Percentiles rank a stretch among this genome's conserved stretches.
These are phyloP conservation scores for Candolleomyces eurysporus DNA, from an alignment of 768 basidiomycete species.

Conservation along the genomic window DNA sequence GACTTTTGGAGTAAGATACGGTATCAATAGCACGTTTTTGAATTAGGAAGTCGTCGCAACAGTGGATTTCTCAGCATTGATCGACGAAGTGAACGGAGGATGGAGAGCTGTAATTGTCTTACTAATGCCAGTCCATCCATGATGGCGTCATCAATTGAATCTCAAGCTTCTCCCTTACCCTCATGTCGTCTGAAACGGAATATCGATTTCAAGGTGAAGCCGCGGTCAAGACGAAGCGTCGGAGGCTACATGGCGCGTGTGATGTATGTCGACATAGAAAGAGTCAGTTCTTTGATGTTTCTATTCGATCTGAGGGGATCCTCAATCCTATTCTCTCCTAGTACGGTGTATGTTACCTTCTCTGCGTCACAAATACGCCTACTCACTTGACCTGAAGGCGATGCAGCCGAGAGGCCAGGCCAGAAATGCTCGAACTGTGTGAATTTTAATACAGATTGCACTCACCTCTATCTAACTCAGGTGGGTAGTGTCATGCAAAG, in stretches of 20 bases:
- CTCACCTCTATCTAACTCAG: background rate
- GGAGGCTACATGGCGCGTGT: background rate
- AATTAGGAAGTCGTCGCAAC: no score
- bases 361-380: no score
- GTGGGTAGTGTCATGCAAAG: background rate
- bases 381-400: background rate
- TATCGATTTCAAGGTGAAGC: background rate
- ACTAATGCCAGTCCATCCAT: no score
- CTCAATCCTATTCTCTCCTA: background rate
- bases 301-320: background rate
- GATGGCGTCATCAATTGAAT: no score
- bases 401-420: background rate
- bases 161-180: background rate
- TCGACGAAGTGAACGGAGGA: no score
- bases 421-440: background rate
- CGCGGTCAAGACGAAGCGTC: background rate
- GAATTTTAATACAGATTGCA: background rate
- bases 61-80: no score
- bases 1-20: no score
- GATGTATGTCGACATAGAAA: background rate
- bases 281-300: background rate
- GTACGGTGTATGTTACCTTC: background rate
- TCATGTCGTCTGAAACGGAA: background rate
- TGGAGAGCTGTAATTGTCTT: no score
- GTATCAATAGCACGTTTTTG: no score